Evolutionary conservation across 2,329 filamentous ascomycete species (phyloP), one percentile per base, ranked within the genome.

Genomic region (Daldinia sp.): DNA sequence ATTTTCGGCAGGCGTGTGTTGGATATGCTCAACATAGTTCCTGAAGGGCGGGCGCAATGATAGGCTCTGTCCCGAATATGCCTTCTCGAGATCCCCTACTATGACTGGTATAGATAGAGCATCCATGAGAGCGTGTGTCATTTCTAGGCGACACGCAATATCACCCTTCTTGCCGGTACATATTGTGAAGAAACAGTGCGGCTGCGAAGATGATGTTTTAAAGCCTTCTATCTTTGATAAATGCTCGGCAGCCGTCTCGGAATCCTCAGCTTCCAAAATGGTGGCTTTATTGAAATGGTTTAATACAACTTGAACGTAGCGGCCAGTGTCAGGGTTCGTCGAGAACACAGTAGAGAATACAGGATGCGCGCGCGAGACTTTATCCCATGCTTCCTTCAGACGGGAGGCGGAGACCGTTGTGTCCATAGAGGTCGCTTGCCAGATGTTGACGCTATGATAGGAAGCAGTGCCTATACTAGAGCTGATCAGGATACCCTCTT

Each of bases 401-500:
- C 41, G 30, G 19, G 25, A 32, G 2, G 39, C n/a, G 29, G 34
- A 32, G 8, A 56, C 35, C 1, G 13, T 9, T 4, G 19, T n/a
- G 8, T n/a, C 27, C 13, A n/a, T 10, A 29, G 19, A 43, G 4
- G 15, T 21, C 4, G 17, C 21, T 9, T 35, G 35, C 61, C 58
- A 65, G 15, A 58, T 48, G n/a, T 29, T 19, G 21, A 35, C 17
- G 32, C 13, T 51, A 10, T 55, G 48, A 32, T 66, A 66, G 10
- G 55, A 49, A 10, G 50, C 52, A 17, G 35, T 27, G 13, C 30
- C 54, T n/a, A 32, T 39, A 17, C 15, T 43, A 4, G 27, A 23
- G 47, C 63, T 66, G 13, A 67, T 27, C 21, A 67, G 56, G 11
- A 67, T 65, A 25, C 65, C 65, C 13, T 56, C 35, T 27, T 67